Conservation (phyloP, 192 early-diverging fungal species). For the Coemansia sp. region DNA sequence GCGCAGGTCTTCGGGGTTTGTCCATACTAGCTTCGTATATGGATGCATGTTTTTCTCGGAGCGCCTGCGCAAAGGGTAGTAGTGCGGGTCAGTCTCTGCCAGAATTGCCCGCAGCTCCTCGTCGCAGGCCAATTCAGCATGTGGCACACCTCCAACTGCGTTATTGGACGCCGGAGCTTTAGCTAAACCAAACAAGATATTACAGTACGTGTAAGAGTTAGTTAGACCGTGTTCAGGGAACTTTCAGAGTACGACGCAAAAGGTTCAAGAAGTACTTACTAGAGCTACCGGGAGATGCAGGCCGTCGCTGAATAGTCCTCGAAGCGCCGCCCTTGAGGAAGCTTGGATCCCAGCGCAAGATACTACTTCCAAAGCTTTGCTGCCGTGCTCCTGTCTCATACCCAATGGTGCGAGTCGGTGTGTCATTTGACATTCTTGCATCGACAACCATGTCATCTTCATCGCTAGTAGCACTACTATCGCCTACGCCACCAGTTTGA, state of each 20-base stretch:
- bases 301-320: not conserved
- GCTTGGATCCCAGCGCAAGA: conserved; percentile 20
- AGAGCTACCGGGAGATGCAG: not conserved
- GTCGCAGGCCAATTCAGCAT: conserved; percentile 5
- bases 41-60: conserved; percentile 51
- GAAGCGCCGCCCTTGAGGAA: conserved; percentile 7
- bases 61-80: conserved; percentile 44
- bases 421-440: not conserved
- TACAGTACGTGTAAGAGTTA: not conserved
- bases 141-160: not conserved
- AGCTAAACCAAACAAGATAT: not conserved
- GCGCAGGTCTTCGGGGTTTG: conserved; percentile 28
- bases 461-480: not conserved
- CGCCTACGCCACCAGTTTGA: not conserved
- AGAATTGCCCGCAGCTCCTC: conserved; percentile 8
- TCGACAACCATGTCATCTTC: conserved; percentile 2
- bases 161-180: not conserved
- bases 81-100: conserved; percentile 17
- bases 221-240: not conserved
- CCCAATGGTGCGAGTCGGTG: not conserved
- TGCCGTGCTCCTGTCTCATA: not conserved
- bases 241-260: not conserved
- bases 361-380: not conserved
- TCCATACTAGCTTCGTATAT: conserved; percentile 55
- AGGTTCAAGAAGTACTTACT: not conserved